Evolutionary conservation across 2,329 filamentous ascomycete species (phyloP).

Genomic region (Mycogone perniciosa): DNA sequence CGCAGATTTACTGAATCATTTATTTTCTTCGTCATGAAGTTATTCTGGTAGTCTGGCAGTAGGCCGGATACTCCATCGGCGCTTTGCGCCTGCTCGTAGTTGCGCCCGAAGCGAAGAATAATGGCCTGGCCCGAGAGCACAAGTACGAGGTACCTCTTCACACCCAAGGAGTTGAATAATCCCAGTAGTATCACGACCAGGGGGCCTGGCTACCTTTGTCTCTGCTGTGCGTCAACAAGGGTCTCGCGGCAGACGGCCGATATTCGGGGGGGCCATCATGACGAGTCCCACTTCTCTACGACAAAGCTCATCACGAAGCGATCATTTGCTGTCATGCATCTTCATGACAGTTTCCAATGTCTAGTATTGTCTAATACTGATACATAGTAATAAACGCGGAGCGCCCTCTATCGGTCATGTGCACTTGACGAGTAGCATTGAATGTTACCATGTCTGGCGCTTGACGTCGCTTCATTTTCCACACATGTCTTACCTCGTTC

Average conservation of each 20-base stretch:
- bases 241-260: conserved; percentile 14
- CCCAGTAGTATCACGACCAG: conserved; percentile 8
- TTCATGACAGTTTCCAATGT: background rate
- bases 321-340: background rate
- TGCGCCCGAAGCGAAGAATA: background rate
- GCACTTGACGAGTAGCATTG: conserved; percentile 2
- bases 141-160: background rate
- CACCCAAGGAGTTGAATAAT: conserved; percentile 10
- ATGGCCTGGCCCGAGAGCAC: conserved; percentile 1
- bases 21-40: too few species aligned
- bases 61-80: too few species aligned
- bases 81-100: background rate
- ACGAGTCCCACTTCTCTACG: conserved; percentile 3
- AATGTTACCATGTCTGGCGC: conserved; percentile 4
- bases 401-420: conserved; percentile 6
- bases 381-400: conserved; percentile 10
- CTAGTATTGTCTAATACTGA: background rate
- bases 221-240: conserved; percentile 12
- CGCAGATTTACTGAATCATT: too few species aligned
- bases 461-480: background rate
- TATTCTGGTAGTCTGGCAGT: too few species aligned
- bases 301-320: background rate
- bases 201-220: conserved; percentile 5
- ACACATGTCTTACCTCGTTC: background rate
- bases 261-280: conserved; percentile 8